Evolutionary conservation across 805 yeast genomes (phyloP).

Genomic region (Teunomyces barrocoloradensis): DNA sequence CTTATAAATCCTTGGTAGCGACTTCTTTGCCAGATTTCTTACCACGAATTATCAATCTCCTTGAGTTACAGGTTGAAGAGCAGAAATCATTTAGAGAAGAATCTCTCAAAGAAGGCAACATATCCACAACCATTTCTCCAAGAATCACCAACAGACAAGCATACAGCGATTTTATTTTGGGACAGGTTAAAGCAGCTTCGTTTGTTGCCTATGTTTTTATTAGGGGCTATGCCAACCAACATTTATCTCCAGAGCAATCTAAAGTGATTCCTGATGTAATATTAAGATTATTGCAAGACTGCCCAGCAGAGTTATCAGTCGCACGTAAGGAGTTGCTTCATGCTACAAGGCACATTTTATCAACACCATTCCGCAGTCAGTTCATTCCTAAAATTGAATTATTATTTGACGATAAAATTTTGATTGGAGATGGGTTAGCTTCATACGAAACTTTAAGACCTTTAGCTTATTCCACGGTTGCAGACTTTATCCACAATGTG

Average conservation of each 20-base stretch:
- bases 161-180: conserved; percentile 83
- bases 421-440: conserved; percentile 91
- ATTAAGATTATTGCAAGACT: conserved; percentile 83
- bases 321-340: conserved; percentile 92
- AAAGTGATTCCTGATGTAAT: conserved; percentile 83
- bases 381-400: conserved; percentile 85
- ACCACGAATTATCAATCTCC: conserved; percentile 74
- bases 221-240: conserved; percentile 72
- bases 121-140: conserved; percentile 71
- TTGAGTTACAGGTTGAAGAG: conserved; percentile 76
- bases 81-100: conserved; percentile 48
- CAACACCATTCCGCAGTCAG: conserved; percentile 79
- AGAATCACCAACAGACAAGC: conserved; percentile 71
- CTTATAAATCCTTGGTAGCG: conserved; percentile 74
- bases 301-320: conserved; percentile 88
- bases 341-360: conserved; percentile 91
- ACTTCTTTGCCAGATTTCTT: conserved; percentile 71
- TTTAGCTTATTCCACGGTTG: conserved; percentile 90
- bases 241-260: conserved; percentile 41
- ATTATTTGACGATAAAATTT: conserved; percentile 79
- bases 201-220: conserved; percentile 89
- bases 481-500: conserved; percentile 92
- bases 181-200: conserved; percentile 95
- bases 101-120: conserved; percentile 54
- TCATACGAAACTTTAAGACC: conserved; percentile 88